Percentiles rank a stretch among this genome's conserved stretches.
Evolutionary conservation across 2,329 filamentous ascomycete species (phyloP).

Genomic region (Arthrobotrys sinensis): DNA sequence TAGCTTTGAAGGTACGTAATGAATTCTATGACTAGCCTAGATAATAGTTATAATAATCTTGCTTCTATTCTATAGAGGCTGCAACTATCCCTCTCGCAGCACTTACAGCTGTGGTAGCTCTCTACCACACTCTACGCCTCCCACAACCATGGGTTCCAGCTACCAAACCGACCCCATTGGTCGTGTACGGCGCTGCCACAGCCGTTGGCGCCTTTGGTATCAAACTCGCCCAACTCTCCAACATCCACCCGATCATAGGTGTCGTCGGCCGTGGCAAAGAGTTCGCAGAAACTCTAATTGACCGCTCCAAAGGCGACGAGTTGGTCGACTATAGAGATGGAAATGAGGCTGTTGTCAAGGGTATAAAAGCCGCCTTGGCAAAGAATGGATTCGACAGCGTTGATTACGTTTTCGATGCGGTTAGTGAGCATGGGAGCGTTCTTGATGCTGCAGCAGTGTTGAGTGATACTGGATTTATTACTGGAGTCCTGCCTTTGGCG

Average conservation of each 20-base stretch:
- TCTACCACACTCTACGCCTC: slow-evolving; percentile 70
- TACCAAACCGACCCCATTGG: slow-evolving; percentile 60
- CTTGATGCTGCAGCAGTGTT: slow-evolving; percentile 70
- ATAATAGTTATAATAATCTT: slow-evolving; percentile 10
- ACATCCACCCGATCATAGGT: slow-evolving; percentile 76
- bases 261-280: slow-evolving; percentile 72
- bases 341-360: slow-evolving; percentile 70
- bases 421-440: slow-evolving; percentile 72
- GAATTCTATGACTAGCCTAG: slow-evolving; percentile 1
- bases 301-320: slow-evolving; percentile 72
- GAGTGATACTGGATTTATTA: slow-evolving; percentile 67
- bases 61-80: slow-evolving; percentile 65
- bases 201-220: slow-evolving; percentile 75
- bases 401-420: slow-evolving; percentile 74
- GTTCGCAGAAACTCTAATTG: slow-evolving; percentile 72
- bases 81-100: slow-evolving; percentile 69
- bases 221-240: slow-evolving; percentile 72
- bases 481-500: slow-evolving; percentile 67
- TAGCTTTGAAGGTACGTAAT: slow-evolving; percentile 70
- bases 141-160: slow-evolving; percentile 71
- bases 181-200: slow-evolving; percentile 71
- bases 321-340: slow-evolving; percentile 76
- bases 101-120: slow-evolving; percentile 69
- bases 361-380: slow-evolving; percentile 68
- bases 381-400: slow-evolving; percentile 66